Evolutionary conservation across 1,284 basidiomycete genomes (phyloP).

Genomic region (Malassezia brasiliensis): DNA sequence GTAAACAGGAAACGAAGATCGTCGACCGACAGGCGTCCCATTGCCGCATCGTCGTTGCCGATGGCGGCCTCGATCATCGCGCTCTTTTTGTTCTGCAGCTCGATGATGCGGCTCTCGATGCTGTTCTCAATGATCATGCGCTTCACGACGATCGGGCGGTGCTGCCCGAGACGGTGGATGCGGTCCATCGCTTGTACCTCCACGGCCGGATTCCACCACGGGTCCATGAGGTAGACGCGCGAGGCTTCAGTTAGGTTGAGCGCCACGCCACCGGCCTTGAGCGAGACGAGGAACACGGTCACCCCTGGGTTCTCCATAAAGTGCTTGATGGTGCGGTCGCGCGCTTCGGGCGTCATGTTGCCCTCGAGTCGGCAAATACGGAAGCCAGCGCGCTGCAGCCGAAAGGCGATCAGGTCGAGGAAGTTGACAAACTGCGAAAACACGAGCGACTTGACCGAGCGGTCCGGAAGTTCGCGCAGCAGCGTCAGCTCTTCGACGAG

Average conservation of each 20-base stretch:
- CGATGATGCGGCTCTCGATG: slow-evolving; percentile 78
- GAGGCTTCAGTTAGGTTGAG: slow-evolving; percentile 46
- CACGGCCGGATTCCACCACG: slow-evolving; percentile 47
- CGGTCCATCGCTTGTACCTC: slow-evolving; percentile 79
- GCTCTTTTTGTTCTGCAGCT: slow-evolving; percentile 89
- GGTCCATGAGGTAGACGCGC: slow-evolving; percentile 47
- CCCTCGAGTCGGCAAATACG: slow-evolving; percentile 90
- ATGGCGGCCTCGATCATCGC: slow-evolving; percentile 48
- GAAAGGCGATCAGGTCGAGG: slow-evolving; percentile 74
- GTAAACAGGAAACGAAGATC: slow-evolving; percentile 45
- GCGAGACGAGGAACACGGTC: slow-evolving; percentile 83
- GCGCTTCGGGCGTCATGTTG: slow-evolving; percentile 89
- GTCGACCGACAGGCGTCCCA: slow-evolving; percentile 43
- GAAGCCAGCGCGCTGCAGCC: slow-evolving; percentile 75
- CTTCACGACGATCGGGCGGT: slow-evolving; percentile 66
- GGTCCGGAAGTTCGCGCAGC: slow-evolving; percentile 64
- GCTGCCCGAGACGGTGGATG: slow-evolving; percentile 73
- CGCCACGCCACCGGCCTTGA: slow-evolving; percentile 94
- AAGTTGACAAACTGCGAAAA: slow-evolving; percentile 84
- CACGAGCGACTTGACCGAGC: slow-evolving; percentile 90
- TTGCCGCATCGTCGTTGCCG: slow-evolving; percentile 44
- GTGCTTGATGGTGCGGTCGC: slow-evolving; percentile 86
- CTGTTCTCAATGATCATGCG: slow-evolving; percentile 92
- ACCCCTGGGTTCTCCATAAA: slow-evolving; percentile 91
- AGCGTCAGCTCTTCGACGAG: slow-evolving; percentile 85